Percentiles rank a stretch among this genome's conserved stretches.
Conservation (phyloP, 2,329 filamentous ascomycete genomes). For the Blumeria graminis region DNA sequence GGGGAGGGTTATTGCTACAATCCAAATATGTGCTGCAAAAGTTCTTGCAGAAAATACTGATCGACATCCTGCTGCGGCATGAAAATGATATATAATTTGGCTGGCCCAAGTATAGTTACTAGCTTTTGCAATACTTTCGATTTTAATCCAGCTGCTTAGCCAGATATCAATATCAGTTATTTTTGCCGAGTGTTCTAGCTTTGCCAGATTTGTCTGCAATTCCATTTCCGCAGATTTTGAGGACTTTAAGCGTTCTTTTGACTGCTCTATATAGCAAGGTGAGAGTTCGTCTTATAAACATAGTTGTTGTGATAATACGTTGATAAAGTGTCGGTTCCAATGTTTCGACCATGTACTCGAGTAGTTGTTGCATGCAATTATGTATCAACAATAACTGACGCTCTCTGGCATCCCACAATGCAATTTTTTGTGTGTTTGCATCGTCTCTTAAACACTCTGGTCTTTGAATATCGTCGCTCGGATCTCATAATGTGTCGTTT, state of each 20-base stretch:
- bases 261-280: background rate
- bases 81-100: background rate
- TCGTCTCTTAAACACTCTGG: background rate
- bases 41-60: background rate
- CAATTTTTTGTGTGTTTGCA: background rate
- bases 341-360: background rate
- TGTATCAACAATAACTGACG: background rate
- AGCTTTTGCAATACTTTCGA: background rate
- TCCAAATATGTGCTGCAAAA: background rate
- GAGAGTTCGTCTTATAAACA: no score
- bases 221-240: background rate
- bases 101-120: background rate
- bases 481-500: no score
- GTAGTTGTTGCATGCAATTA: background rate
- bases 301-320: no score
- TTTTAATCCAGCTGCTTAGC: background rate
- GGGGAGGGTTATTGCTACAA: background rate
- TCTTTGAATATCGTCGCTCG: background rate
- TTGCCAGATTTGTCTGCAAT: background rate
- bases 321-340: no score
- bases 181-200: background rate
- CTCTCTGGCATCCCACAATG: background rate
- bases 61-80: background rate
- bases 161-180: background rate
- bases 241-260: background rate